Percentiles rank a stretch among this genome's conserved stretches.
phyloP scores from a whole-genome alignment of 257 asterid species.

The Striga asiatica region DNA sequence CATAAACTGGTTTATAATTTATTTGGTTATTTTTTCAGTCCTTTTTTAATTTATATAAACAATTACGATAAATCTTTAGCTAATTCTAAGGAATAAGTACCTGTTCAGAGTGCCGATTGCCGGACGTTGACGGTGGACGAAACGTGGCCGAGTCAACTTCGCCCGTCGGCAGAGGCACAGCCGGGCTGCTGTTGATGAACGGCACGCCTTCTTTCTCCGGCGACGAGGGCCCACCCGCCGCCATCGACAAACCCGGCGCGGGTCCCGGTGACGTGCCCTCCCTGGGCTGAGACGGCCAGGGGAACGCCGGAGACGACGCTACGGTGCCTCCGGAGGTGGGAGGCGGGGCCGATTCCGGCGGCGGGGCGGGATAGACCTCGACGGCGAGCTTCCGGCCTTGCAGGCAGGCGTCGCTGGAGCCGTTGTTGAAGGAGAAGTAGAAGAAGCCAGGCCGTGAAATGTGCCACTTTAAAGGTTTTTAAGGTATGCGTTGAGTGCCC shows the following conservation, averaged over 20 bases:
- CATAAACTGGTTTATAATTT: too few relatives aligned
- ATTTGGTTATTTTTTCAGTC: too few relatives aligned
- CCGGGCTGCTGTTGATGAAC: constrained; percentile 83
- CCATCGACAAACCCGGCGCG: constrained; percentile 36
- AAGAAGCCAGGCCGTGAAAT: constrained; percentile 63
- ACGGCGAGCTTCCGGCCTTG: constrained; percentile 61
- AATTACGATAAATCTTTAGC: not conserved
- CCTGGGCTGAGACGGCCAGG: constrained; percentile 80
- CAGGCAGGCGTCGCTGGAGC: constrained; percentile 47
- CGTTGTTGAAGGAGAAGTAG: constrained; percentile 86
- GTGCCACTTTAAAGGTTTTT: constrained; percentile 54
- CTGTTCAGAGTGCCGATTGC: constrained; percentile 26
- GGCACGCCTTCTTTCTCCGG: constrained; percentile 58
- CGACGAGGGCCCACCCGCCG: constrained; percentile 37
- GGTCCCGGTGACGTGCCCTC: constrained; percentile 53
- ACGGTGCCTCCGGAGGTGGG: constrained; percentile 54
- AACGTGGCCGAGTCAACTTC: constrained; percentile 92
- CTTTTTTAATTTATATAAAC: not conserved
- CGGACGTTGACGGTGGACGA: constrained; percentile 54
- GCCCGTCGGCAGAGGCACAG: constrained; percentile 93
- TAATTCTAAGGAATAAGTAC: constrained; percentile 11
- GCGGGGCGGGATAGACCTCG: constrained; percentile 31
- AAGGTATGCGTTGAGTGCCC: not conserved
- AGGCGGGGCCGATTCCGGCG: constrained; percentile 26
- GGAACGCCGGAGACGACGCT: constrained; percentile 78